phyloP scores from a whole-genome alignment of 2,329 filamentous ascomycete genomes.

The Trichoderma sp. region DNA sequence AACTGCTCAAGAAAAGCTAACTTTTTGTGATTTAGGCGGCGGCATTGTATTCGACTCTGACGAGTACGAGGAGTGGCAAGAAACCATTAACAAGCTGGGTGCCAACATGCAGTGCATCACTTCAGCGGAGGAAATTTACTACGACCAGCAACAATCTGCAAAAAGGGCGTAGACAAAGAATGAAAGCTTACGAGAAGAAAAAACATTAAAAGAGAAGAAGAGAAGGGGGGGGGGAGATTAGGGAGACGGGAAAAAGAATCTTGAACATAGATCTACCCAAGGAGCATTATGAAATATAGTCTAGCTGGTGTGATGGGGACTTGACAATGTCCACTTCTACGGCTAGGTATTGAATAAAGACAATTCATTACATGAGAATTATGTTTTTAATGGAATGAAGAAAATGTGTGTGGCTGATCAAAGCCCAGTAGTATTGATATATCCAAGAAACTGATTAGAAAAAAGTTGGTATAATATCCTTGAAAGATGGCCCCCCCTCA shows the following conservation, averaged over 20 bases:
- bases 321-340: not conserved
- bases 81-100: conserved; percentile 89
- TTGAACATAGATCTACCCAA: not conserved
- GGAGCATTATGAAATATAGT: not conserved
- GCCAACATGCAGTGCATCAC: conserved; percentile 89
- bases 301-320: not conserved
- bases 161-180: not conserved
- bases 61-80: conserved; percentile 90
- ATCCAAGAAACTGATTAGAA: not conserved
- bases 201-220: not conserved
- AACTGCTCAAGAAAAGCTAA: conserved; percentile 11
- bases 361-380: not conserved
- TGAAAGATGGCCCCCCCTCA: not conserved
- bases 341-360: not conserved
- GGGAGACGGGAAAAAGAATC: not conserved
- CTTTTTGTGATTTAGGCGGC: conserved; percentile 54
- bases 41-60: conserved; percentile 96
- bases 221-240: not conserved
- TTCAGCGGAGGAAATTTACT: conserved; percentile 71
- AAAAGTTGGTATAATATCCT: conserved; percentile 5
- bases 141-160: conserved; percentile 38
- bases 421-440: not conserved
- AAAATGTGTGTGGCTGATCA: not conserved
- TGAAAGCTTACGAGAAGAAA: not conserved
- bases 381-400: not conserved